Evolutionary conservation across 2,329 filamentous ascomycete species (phyloP), one percentile per base, ranked within the genome.

Genomic region (Dactylellina parvicollis): DNA sequence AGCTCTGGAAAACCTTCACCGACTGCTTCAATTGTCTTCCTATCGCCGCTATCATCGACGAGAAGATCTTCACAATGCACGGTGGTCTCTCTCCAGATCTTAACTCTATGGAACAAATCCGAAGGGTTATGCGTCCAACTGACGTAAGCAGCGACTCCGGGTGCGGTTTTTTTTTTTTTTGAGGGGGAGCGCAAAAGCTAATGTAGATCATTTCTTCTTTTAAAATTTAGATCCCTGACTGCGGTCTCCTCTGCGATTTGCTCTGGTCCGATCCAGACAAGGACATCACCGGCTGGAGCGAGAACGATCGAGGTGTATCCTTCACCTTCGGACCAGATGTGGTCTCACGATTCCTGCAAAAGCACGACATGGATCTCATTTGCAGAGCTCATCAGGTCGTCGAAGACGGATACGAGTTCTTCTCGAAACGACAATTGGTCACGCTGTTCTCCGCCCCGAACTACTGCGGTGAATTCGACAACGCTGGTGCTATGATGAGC

Each of bases 41-140:
- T 50, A 98, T 99, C 82, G 95, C 94, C 69, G 94, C 95, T 77
- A 99, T 99, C 83, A 97, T 99, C 79, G 94, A 96, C 80, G 95
- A 97, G 86, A 99, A 98, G 90, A 99, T 99, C 81, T 98, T 99
- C 85, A 97, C 93, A 80, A 97, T 99, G 94, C 95, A 99, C 83
- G 95, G 95, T 80, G 95, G 95, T 80, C 84, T 99, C 79, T 97
- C 92, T 82, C 95, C 95, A 46, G 95, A 97, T 81, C 86, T 99
- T 77, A 97, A 98, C 86, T 97, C 93, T 32, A 99, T 99, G 95
- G 95, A 99, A 85, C 94, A 99, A 85, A 99, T 99, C 79, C 92
- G 95, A 81, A 91, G 94, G 78, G 94, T 99, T 78, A 98, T 98
- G 93, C 90, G 95, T 79, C 95, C 95, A 74, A 99, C 95, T 79